Conservation (phyloP, 352 stramenopile genomes). For the Phytopythium ostracodes region DNA sequence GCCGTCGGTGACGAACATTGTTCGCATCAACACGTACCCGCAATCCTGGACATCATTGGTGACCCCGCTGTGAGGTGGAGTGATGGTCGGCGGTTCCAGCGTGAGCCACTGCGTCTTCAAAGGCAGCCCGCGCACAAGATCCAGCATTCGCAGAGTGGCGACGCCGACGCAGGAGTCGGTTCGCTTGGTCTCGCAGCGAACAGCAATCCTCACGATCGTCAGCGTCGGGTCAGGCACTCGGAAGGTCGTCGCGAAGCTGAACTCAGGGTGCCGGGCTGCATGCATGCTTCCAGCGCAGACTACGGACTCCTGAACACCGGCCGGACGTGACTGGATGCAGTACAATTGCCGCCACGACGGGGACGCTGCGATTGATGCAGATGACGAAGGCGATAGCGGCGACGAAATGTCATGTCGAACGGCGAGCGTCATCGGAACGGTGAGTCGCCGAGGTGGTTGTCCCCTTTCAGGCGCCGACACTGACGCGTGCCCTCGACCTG, state of each 20-base stretch:
- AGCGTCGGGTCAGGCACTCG: slow-evolving; percentile 42
- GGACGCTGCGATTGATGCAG: not conserved
- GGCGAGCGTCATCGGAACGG: not conserved
- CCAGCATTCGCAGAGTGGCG: slow-evolving; percentile 29
- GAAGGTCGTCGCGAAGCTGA: slow-evolving; percentile 31
- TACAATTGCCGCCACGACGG: slow-evolving; percentile 6
- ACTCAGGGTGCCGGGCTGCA: slow-evolving; percentile 42
- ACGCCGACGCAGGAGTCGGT: slow-evolving; percentile 27
- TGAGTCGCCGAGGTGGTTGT: not conserved
- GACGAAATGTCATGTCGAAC: not conserved
- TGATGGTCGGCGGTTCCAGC: slow-evolving; percentile 17
- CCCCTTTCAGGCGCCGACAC: not conserved
- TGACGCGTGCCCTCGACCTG: not conserved
- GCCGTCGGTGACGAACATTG: slow-evolving; percentile 56
- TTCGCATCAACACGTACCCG: slow-evolving; percentile 39
- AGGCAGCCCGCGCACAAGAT: slow-evolving; percentile 55
- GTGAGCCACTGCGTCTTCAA: slow-evolving; percentile 59
- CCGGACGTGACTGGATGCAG: slow-evolving; percentile 31
- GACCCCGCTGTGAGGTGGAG: not conserved
- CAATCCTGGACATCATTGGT: slow-evolving; percentile 4
- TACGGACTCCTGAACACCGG: slow-evolving; percentile 24
- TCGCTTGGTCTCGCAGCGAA: slow-evolving; percentile 36
- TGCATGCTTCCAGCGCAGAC: slow-evolving; percentile 37
- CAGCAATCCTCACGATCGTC: slow-evolving; percentile 37
- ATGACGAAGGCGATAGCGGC: not conserved